A percentile compares a stretch with the other conserved stretches of the same genome.
Conservation (phyloP, 78 protist species). For the Guillardia theta region DNA sequence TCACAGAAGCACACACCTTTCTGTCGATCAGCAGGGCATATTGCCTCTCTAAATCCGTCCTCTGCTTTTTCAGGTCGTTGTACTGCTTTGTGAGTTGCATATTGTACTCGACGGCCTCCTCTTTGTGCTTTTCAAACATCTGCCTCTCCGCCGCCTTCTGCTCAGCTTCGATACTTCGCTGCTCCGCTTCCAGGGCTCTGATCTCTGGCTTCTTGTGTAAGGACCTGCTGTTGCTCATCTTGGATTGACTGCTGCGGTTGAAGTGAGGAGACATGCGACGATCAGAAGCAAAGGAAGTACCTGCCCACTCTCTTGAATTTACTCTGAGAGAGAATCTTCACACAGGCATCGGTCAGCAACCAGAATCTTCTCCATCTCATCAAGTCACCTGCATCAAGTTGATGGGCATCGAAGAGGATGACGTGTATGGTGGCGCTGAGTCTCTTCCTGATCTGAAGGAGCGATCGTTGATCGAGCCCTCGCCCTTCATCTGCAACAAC, state of each 20-base stretch:
- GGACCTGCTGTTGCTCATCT: not conserved
- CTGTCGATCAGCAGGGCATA: not conserved
- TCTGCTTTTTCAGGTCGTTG: not conserved
- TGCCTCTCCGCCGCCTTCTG: not conserved
- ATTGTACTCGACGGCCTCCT: not conserved
- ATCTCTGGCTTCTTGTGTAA: not conserved
- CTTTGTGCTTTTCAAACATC: not conserved
- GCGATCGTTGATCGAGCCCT: too few species aligned
- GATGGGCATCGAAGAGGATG: too few species aligned
- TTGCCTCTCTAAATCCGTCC: not conserved
- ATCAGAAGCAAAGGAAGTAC: too few species aligned
- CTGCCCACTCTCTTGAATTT: too few species aligned
- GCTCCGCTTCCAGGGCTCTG: not conserved
- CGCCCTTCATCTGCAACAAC: too few species aligned
- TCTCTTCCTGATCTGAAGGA: too few species aligned
- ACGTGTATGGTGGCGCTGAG: too few species aligned
- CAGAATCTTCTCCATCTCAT: too few species aligned
- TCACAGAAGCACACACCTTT: not conserved
- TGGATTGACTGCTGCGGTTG: not conserved
- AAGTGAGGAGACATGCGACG: not conserved
- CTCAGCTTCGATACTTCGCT: not conserved
- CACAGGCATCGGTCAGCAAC: too few species aligned
- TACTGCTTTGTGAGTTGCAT: not conserved
- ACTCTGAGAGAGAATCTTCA: too few species aligned
- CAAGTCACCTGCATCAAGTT: too few species aligned